A percentile compares a stretch with the other conserved stretches of the same genome.
These are phyloP conservation scores for Alternaria sp. DNA, from an alignment of 2,329 filamentous ascomycete genomes.

Conservation along the genomic window DNA sequence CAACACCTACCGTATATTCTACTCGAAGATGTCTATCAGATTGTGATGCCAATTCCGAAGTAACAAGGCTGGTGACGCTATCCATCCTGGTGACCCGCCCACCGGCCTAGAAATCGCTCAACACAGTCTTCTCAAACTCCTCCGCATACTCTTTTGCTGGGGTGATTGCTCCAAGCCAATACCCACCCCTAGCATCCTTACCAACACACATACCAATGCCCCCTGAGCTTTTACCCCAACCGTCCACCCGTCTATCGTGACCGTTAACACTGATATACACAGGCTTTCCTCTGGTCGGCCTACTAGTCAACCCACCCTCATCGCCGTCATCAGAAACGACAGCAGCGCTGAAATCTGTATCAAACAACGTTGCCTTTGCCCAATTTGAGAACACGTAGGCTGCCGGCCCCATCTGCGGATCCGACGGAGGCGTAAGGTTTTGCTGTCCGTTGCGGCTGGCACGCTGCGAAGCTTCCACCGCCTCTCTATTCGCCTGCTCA, in stretches of 20 bases:
- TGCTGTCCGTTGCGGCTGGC: neutral
- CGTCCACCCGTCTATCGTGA: neutral
- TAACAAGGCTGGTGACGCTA: neutral
- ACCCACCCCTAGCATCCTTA: slow-evolving; percentile 27
- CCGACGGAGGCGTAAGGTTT: neutral
- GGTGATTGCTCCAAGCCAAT: slow-evolving; percentile 18
- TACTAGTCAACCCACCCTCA: too few species aligned
- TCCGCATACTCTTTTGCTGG: neutral
- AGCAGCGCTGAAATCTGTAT: slow-evolving; percentile 21
- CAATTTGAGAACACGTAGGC: slow-evolving; percentile 23
- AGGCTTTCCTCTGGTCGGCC: neutral
- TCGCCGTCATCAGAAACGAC: neutral
- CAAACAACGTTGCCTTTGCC: slow-evolving; percentile 24
- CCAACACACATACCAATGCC: slow-evolving; percentile 18
- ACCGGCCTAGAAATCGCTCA: neutral
- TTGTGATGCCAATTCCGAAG: neutral
- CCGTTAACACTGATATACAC: neutral
- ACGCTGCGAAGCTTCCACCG: slow-evolving; percentile 18
- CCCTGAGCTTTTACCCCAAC: slow-evolving; percentile 7
- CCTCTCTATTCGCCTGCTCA: slow-evolving; percentile 21
- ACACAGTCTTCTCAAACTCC: slow-evolving; percentile 2
- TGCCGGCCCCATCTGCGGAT: neutral
- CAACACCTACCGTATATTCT: neutral
- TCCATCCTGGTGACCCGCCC: neutral
- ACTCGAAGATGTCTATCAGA: neutral